Conservation (phyloP, 2,329 filamentous ascomycete species). For the Dothistroma pini region DNA sequence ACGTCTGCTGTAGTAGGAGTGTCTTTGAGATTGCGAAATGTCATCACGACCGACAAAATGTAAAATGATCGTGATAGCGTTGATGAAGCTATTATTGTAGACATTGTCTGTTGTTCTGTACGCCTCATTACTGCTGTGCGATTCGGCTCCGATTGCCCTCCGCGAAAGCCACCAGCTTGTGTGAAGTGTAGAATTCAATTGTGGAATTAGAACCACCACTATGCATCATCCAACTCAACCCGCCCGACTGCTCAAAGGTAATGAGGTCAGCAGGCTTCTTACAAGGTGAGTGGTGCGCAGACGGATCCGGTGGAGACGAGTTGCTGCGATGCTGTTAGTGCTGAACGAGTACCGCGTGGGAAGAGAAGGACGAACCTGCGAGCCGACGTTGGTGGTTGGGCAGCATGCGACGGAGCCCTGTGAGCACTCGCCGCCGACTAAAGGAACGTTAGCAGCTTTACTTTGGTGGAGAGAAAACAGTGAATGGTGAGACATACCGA, state of each 20-base stretch:
- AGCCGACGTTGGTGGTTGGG: slow-evolving; percentile 7
- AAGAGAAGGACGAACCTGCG: slow-evolving; percentile 2
- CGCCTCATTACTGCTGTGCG: background rate
- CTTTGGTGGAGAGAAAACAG: background rate
- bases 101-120: background rate
- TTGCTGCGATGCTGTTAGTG: background rate
- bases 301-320: slow-evolving; percentile 10
- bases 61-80: background rate
- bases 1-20: background rate
- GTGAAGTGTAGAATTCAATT: background rate
- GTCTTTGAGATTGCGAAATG: background rate
- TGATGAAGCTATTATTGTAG: background rate
- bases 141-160: background rate
- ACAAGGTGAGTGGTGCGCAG: slow-evolving; percentile 13
- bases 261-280: background rate
- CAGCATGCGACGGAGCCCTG: slow-evolving; percentile 16
- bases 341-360: background rate
- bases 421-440: slow-evolving; percentile 7
- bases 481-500: slow-evolving; percentile 1
- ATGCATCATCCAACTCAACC: background rate
- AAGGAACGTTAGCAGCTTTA: background rate
- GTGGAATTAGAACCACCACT: background rate
- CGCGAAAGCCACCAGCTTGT: background rate
- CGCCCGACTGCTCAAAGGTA: background rate
- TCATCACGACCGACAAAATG: background rate